Base-by-base conservation (phyloP, 2,329 filamentous ascomycete genomes). In the Cadophora luteo-olivacea region DNA sequence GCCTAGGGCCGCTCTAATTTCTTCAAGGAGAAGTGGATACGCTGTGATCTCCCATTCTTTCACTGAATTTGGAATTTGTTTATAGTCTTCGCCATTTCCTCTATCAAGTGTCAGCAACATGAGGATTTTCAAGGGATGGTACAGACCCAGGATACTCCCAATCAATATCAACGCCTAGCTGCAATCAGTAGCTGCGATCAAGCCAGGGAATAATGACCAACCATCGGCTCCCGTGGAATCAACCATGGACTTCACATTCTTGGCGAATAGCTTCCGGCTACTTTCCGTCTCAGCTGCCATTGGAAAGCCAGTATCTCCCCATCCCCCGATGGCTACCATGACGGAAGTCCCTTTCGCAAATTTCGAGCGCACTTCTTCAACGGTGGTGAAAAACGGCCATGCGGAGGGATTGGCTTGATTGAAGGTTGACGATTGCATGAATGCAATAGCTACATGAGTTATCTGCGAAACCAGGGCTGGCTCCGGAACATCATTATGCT, bases 51-150 rank as follows among this genome's bases (percentile, higher is more conserved):
- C 89, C 79, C 84, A 85, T 12, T 79, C 80, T 69, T 89, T 89
- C 33, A 84, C 78, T 0, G 82, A 81, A 76, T 92, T 93, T 16
- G 88, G 86, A 11, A 84, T 81, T 52, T 84, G 75, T 72, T 87
- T 92, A 81, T 93, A 92, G 79, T 92, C 89, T 24, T 88, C 85
- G 45, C 89, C 89, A 70, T 92, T 92, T 29, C 91, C 90, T 22
- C 85, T 69, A n/a, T 5, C 19, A 24, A 5, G n/a, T 22, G 41
- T 66, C 22, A 69, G 54, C 24, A 19, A 25, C 25, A 45, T 41
- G 24, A 3, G 36, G 52, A 55, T 14, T 11, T 72, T 33, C 65
- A 66, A 36, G 1, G 63, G 19, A 11, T 12, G 16, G 19, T 38
- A 72, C 77, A 66, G 75, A 84, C 82, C 82, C 83, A 0, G 85